Evolutionary conservation across 192 early-diverging fungal species (phyloP).

Genomic region (Entomortierella chlamydospora): DNA sequence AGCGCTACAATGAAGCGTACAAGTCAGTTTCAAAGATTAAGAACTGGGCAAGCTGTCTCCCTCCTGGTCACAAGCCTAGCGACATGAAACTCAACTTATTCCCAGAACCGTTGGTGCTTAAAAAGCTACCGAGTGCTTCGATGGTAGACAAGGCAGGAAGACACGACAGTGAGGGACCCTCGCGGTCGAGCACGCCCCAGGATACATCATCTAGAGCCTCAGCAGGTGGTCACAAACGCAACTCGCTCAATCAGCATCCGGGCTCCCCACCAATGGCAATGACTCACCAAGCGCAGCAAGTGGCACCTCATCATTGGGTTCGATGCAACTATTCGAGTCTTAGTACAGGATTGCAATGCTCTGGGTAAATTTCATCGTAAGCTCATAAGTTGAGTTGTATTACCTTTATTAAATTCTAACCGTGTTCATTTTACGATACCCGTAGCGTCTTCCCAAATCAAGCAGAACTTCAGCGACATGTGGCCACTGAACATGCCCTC

Average conservation of each 20-base stretch:
- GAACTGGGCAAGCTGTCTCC: slow-evolving; percentile 68
- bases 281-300: slow-evolving; percentile 2
- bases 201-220: background rate
- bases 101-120: slow-evolving; percentile 37
- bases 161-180: slow-evolving; percentile 25
- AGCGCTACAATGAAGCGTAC: slow-evolving; percentile 67
- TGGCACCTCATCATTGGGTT: slow-evolving; percentile 33
- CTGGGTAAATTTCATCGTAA: slow-evolving; percentile 22
- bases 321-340: slow-evolving; percentile 51
- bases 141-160: slow-evolving; percentile 53
- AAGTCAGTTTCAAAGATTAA: slow-evolving; percentile 73
- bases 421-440: background rate
- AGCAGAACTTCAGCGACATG: slow-evolving; percentile 40
- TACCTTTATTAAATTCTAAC: background rate
- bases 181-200: slow-evolving; percentile 43
- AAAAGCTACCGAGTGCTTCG: slow-evolving; percentile 46
- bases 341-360: slow-evolving; percentile 40
- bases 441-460: slow-evolving; percentile 41
- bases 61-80: slow-evolving; percentile 55
- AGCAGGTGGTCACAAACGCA: slow-evolving; percentile 13
- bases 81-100: slow-evolving; percentile 54
- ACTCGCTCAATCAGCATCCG: slow-evolving; percentile 34
- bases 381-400: no score
- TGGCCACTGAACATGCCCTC: slow-evolving; percentile 42
- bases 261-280: slow-evolving; percentile 31